These are phyloP conservation scores for Xerophyta viscosa DNA, from an alignment of 106 monocot species.

Conservation along the genomic window DNA sequence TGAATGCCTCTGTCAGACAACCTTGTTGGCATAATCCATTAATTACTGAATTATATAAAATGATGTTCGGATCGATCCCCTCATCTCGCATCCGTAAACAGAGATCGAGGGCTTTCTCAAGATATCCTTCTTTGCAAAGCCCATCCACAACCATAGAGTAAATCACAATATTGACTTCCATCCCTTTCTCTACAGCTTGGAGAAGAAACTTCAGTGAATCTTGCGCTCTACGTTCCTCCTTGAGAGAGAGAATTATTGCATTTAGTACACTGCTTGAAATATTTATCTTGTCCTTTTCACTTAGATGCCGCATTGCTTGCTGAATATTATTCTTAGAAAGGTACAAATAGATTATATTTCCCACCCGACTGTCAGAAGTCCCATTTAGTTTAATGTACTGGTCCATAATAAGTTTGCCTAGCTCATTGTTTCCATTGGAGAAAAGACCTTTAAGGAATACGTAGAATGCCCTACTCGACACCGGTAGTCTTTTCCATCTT, in stretches of 20 bases:
- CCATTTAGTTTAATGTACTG: constrained; percentile 59
- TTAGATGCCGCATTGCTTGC: constrained; percentile 24
- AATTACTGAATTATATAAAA: constrained; percentile 74
- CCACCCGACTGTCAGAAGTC: constrained; percentile 25
- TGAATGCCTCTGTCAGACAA: constrained; percentile 73
- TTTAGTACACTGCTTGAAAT: constrained; percentile 36
- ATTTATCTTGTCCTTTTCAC: constrained; percentile 13
- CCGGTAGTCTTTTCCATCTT: constrained; percentile 24
- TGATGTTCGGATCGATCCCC: constrained; percentile 52
- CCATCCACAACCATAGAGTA: constrained; percentile 68
- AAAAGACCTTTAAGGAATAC: constrained; percentile 42
- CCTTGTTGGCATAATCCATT: constrained; percentile 77
- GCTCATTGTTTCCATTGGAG: constrained; percentile 17
- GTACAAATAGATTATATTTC: constrained; percentile 33
- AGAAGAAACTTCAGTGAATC: constrained; percentile 58
- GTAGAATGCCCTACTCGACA: constrained; percentile 50
- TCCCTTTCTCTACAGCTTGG: constrained; percentile 33
- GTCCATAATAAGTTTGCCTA: constrained; percentile 24
- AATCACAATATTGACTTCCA: constrained; percentile 36
- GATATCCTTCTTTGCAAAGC: constrained; percentile 67
- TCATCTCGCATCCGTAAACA: constrained; percentile 59
- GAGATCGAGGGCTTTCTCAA: constrained; percentile 77
- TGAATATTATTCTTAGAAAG: constrained; percentile 41
- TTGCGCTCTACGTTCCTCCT: constrained; percentile 35
- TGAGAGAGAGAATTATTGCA: constrained; percentile 28